Base-by-base conservation (phyloP, 345 rosid species). In the Syzygium aromaticum region DNA sequence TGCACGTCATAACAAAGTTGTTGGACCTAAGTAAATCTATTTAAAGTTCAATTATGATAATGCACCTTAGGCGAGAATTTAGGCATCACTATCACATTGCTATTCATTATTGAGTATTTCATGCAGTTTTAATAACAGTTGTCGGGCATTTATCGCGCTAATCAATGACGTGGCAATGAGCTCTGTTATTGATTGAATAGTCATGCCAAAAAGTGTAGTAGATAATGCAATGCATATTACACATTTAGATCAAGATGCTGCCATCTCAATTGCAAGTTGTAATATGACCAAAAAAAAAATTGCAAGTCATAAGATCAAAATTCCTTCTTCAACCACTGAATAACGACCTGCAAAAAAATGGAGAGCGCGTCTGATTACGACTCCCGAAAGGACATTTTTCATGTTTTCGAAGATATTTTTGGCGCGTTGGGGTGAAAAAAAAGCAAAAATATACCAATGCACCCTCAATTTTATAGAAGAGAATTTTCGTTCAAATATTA, bases 81-180 rank as follows among this genome's bases (percentile, higher is more conserved):
- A 56, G 61, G 23, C 22, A 22, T 54, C 27, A 22, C 25, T 54
- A 54, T 25, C 25, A 54, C 59, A 22, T 54, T 54, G 59, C 63
- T 10, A 23, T 2, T 2, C 63, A 3, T 38, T 38, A 57, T 27
- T 4, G 28, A 57, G 63, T 57, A 57, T 23, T 57, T 57, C 28
- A n/a, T 23, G 63, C 63, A 5, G n/a, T 0, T 57, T 57, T 23
- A 57, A 0, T 23, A 23, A 23, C 0, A 27, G 9, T 57, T 57
- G 63, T 57, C 13, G 57, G 63, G 28, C 63, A 57, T 57, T 57
- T 10, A 23, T 5, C 27, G 22, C 59, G 8, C 27, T 54, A 0
- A 54, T 54, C 59, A 22, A 11, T 27, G 23, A n/a, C 4, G 63
- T 23, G 63, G 1, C 0, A 23, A 5, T 13, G 28, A 57, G 28